Evolutionary conservation across 163 green algal species (phyloP).

Genomic region (Trebouxiophyceae sp.): DNA sequence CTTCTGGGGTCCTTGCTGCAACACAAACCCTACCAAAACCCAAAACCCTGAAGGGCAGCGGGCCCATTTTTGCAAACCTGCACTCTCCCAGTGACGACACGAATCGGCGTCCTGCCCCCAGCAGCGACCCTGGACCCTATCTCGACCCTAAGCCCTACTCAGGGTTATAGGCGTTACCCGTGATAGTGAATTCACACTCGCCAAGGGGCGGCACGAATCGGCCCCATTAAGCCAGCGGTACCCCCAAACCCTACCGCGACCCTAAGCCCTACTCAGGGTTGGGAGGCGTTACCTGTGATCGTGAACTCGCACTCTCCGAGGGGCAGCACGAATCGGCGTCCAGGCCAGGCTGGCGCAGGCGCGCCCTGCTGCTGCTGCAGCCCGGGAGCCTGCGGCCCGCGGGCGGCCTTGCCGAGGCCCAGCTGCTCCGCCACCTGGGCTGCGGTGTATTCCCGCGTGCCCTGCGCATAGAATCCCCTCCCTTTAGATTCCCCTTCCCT

Average conservation of each 20-base stretch:
- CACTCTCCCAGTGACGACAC: conserved; percentile 81
- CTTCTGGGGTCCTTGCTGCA: no score
- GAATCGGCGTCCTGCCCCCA: no score
- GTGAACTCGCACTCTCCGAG: conserved; percentile 86
- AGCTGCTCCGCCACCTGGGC: conserved; percentile 66
- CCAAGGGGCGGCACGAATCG: conserved; percentile 84
- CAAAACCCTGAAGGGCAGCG: no score
- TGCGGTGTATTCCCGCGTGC: conserved; percentile 36
- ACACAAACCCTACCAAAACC: no score
- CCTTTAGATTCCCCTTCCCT: not conserved
- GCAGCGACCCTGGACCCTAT: no score
- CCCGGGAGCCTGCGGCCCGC: conserved; percentile 6
- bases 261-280: no score
- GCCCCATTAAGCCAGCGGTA: no score
- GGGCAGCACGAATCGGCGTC: conserved; percentile 77
- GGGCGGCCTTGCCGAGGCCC: conserved; percentile 40
- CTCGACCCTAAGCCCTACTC: no score
- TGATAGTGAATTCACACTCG: conserved; percentile 89
- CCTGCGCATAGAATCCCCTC: conserved; percentile 11
- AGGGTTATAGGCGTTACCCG: no score
- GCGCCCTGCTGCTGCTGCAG: conserved; percentile 5
- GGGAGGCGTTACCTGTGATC: conserved; percentile 40
- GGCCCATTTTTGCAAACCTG: no score
- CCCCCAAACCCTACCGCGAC: no score
- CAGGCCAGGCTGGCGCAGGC: not conserved